A percentile compares a stretch with the other conserved stretches of the same genome.
These are phyloP conservation scores for Entomortierella parvispora DNA, from an alignment of 192 early-diverging fungal genomes.

Conservation along the genomic window DNA sequence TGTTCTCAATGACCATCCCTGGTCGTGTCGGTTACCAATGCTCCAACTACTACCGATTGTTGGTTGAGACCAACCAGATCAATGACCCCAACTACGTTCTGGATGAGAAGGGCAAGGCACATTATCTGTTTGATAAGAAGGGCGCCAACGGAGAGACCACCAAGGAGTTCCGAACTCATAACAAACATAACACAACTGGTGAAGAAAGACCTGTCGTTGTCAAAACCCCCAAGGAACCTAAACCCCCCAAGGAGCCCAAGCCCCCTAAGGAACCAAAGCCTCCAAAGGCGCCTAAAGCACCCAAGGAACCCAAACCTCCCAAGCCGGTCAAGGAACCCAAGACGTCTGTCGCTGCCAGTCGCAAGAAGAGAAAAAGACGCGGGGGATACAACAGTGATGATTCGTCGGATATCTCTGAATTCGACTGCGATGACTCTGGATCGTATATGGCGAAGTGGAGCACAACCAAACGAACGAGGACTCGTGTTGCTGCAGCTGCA, in stretches of 20 bases:
- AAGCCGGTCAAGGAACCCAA: slow-evolving; percentile 45
- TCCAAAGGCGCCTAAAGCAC: slow-evolving; percentile 45
- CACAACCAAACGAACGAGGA: slow-evolving; percentile 68
- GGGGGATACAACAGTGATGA: slow-evolving; percentile 64
- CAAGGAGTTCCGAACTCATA: slow-evolving; percentile 86
- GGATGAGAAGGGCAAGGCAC: slow-evolving; percentile 90
- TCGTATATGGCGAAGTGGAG: slow-evolving; percentile 71
- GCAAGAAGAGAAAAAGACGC: slow-evolving; percentile 62
- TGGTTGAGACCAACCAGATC: slow-evolving; percentile 89
- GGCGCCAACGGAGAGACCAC: slow-evolving; percentile 79
- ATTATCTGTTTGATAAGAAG: slow-evolving; percentile 91
- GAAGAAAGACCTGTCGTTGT: slow-evolving; percentile 44
- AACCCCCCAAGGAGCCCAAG: slow-evolving; percentile 48
- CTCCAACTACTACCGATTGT: slow-evolving; percentile 94
- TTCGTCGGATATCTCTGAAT: slow-evolving; percentile 68
- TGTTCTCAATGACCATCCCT: slow-evolving; percentile 95
- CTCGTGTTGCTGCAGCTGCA: slow-evolving; percentile 42
- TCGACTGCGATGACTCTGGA: slow-evolving; percentile 76
- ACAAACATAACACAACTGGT: slow-evolving; percentile 56
- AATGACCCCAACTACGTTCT: slow-evolving; percentile 93
- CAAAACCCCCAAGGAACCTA: slow-evolving; percentile 45
- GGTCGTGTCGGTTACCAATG: slow-evolving; percentile 98
- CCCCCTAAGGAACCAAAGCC: slow-evolving; percentile 49
- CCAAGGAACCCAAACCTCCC: slow-evolving; percentile 45
- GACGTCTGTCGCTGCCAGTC: slow-evolving; percentile 50